Evolutionary conservation across 352 stramenopile genomes (phyloP).

Genomic region (Globisporangium parvum): DNA sequence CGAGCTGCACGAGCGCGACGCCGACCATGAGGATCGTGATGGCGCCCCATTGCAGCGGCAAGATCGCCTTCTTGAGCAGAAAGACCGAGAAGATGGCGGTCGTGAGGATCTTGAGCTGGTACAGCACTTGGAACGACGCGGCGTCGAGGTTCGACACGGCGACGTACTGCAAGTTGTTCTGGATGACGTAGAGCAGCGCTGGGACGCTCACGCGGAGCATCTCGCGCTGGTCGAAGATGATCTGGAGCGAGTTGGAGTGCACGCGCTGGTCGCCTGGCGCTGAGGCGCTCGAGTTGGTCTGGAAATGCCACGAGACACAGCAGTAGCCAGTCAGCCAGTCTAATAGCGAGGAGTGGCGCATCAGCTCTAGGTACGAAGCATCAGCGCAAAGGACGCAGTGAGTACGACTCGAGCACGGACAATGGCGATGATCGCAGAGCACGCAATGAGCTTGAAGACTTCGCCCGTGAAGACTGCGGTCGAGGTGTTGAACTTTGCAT

Average conservation of each 20-base stretch:
- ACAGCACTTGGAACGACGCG: constrained; percentile 75
- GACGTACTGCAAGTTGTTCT: constrained; percentile 85
- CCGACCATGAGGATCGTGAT: constrained; percentile 79
- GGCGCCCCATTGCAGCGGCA: constrained; percentile 70
- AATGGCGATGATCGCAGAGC: constrained; percentile 35
- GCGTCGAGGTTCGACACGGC: constrained; percentile 78
- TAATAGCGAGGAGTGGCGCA: neutral
- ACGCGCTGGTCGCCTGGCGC: constrained; percentile 5
- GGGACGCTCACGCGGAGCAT: constrained; percentile 71
- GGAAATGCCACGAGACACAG: too few species aligned
- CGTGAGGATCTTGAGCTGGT: constrained; percentile 87
- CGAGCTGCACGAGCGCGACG: constrained; percentile 72
- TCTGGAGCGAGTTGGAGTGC: constrained; percentile 14
- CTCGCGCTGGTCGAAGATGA: constrained; percentile 58
- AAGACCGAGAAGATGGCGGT: constrained; percentile 84
- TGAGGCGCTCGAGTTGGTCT: neutral
- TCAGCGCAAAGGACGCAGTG: neutral
- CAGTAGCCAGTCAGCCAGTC: neutral
- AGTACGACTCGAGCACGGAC: constrained; percentile 16
- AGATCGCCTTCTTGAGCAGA: constrained; percentile 59
- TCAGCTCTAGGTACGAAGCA: neutral
- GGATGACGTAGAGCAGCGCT: constrained; percentile 73
- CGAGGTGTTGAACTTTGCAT: constrained; percentile 63
- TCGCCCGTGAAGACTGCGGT: constrained; percentile 74
- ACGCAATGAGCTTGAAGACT: constrained; percentile 59